phyloP scores from a whole-genome alignment of 192 early-diverging fungal genomes.

The Podila horticola region DNA sequence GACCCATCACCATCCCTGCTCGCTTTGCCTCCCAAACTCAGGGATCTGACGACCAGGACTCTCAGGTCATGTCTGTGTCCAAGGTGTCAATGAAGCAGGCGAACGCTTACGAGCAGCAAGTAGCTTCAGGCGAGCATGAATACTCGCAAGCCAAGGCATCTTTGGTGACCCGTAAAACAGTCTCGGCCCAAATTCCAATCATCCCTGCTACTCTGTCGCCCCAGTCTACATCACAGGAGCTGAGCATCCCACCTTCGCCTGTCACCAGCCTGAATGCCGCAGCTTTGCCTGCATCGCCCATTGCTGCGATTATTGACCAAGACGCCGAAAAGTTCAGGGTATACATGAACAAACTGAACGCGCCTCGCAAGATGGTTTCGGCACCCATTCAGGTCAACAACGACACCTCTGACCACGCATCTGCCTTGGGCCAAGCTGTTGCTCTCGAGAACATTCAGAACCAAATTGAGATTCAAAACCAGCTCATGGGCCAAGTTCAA shows the following conservation, averaged over 20 bases:
- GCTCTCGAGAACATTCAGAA: constrained; percentile 46
- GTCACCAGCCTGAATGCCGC: background rate
- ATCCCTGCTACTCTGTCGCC: constrained; percentile 3
- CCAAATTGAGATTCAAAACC: constrained; percentile 41
- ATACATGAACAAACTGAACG: constrained; percentile 35
- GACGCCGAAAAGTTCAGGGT: constrained; percentile 50
- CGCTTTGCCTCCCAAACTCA: constrained; percentile 11
- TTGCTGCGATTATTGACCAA: constrained; percentile 48
- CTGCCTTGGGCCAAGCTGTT: constrained; percentile 39
- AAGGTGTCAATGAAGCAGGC: constrained; percentile 11
- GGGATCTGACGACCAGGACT: constrained; percentile 14
- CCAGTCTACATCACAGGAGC: background rate
- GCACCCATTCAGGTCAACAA: background rate
- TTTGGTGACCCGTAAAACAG: constrained; percentile 12
- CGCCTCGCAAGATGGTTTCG: constrained; percentile 13
- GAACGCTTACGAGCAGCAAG: constrained; percentile 11
- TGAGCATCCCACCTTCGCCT: constrained; percentile 18
- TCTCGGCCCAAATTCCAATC: constrained; percentile 33
- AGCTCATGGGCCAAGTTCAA: constrained; percentile 23
- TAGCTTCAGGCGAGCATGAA: background rate
- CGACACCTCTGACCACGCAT: constrained; percentile 33
- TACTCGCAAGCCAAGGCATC: background rate
- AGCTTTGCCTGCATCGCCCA: constrained; percentile 17
- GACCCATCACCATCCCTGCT: constrained; percentile 23
- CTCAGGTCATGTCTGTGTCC: background rate